Base-by-base conservation (phyloP, 2,329 filamentous ascomycete genomes). In the Fusarium xyrophilum region DNA sequence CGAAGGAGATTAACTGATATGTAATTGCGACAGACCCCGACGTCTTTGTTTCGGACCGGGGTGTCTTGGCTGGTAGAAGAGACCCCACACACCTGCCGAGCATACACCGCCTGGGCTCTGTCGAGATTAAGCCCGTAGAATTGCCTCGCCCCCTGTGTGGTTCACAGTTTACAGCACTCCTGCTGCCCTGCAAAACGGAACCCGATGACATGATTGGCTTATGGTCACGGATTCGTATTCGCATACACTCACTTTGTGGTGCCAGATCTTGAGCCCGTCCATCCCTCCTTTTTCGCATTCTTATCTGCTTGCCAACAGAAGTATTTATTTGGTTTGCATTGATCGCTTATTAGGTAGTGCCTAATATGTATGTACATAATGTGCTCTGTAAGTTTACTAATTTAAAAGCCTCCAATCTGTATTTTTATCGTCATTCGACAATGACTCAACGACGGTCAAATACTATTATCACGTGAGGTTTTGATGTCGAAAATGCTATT, bases 1-100 rank as follows among this genome's bases (percentile, higher is more conserved):
- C 69, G 72, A 74, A 74, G 65, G 72, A 74, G 72, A 74, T 73
- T 74, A 74, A 73, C 67, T 74, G 72, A 74, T 74, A 74, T 74
- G 72, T 74, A 74, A 74, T 74, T 74, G 68, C 72, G 64, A 63
- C 67, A 53, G 51, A 57, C 67, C 58, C 59, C 58, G 69, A 72
- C 60, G 57, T 67, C 61, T 54, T 74, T 74, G 74, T 70, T 71
- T 61, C 53, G 55, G 65, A 67, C 68, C 56, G 63, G 70, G 68
- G 67, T 60, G 52, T 56, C 40, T 46, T 60, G 62, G 50, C 63
- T 57, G 61, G 47, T 39, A 47, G 40, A 46, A 32, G 27, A n/a
- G 52, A 56, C 68, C 55, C 68, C 65, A 69, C 68, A 52, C 44
- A 46, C 44, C 40, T 61, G 30, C 42, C 53, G 53, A 57, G 44